Percentiles rank a stretch among this genome's conserved stretches.
Conservation (phyloP, 495 filamentous ascomycete species). For the Aspergillus steynii region DNA sequence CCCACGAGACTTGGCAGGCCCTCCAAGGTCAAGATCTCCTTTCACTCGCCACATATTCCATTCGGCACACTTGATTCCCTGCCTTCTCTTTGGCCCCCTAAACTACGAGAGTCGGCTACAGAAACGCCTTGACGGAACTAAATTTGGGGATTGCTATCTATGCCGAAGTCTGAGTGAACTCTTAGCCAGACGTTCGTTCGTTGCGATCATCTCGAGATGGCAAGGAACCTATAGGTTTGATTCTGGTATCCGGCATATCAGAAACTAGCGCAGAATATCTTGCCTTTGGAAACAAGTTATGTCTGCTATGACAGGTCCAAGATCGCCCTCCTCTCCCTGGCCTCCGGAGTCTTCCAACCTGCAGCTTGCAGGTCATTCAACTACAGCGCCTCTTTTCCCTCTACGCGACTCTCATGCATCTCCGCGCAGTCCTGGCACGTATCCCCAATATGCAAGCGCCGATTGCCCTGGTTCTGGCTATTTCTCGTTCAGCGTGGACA, state of each 20-base stretch:
- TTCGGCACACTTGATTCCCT: background rate
- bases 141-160: background rate
- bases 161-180: background rate
- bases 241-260: conserved; percentile 9
- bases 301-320: conserved; percentile 47
- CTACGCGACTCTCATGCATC: conserved; percentile 35
- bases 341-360: conserved; percentile 32
- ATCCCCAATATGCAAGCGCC: conserved; percentile 37
- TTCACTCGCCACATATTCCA: background rate
- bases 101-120: too few relatives aligned
- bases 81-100: too few relatives aligned
- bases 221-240: conserved; percentile 14
- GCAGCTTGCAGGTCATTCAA: conserved; percentile 29
- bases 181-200: background rate
- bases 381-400: conserved; percentile 27
- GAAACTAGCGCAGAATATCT: conserved; percentile 7
- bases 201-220: conserved; percentile 20
- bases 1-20: background rate
- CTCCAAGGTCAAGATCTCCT: background rate
- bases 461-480: conserved; percentile 72
- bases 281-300: conserved; percentile 20
- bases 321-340: conserved; percentile 51
- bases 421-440: conserved; percentile 44
- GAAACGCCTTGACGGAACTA: too few relatives aligned
- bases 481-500: conserved; percentile 72